Percentiles rank a stretch among this genome's conserved stretches.
Conservation (phyloP, 768 basidiomycete species). For the Naganishia vaughanmartiniae region DNA sequence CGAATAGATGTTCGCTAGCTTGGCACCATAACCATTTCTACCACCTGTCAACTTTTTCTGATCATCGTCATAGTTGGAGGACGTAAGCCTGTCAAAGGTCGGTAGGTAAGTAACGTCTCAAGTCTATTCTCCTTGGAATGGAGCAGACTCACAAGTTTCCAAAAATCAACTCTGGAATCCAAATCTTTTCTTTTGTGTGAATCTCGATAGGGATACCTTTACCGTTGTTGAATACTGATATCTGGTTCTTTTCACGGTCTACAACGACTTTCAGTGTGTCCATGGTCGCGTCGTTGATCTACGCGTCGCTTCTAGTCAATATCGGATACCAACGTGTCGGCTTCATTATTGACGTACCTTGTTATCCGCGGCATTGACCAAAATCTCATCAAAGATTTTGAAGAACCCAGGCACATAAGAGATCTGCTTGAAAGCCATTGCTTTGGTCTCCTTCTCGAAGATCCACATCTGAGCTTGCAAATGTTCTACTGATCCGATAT, state of each 20-base stretch:
- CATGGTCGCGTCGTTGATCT: constrained; percentile 93
- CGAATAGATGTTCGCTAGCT: constrained; percentile 97
- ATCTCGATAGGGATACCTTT: constrained; percentile 95
- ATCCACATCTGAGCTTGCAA: constrained; percentile 90
- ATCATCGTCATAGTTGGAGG: constrained; percentile 96
- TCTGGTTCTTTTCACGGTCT: constrained; percentile 74
- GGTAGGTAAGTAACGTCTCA: neutral
- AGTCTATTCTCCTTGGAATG: neutral
- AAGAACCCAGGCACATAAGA: constrained; percentile 96
- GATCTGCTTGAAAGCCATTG: constrained; percentile 65
- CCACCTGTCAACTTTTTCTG: constrained; percentile 99
- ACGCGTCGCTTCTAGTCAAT: neutral
- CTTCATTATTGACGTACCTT: constrained; percentile 62
- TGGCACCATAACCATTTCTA: constrained; percentile 97
- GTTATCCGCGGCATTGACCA: constrained; percentile 98
- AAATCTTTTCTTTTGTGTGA: constrained; percentile 85
- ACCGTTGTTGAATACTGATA: constrained; percentile 94
- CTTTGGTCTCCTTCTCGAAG: constrained; percentile 76
- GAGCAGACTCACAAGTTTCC: constrained; percentile 67
- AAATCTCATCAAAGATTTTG: constrained; percentile 98
- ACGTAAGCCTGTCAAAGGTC: constrained; percentile 60
- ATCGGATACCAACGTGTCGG: neutral
- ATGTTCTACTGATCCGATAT: constrained; percentile 93
- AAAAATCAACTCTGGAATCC: constrained; percentile 96
- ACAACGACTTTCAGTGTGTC: constrained; percentile 84